phyloP scores from a whole-genome alignment of 2,329 filamentous ascomycete species.

The Monilinia polystroma region DNA sequence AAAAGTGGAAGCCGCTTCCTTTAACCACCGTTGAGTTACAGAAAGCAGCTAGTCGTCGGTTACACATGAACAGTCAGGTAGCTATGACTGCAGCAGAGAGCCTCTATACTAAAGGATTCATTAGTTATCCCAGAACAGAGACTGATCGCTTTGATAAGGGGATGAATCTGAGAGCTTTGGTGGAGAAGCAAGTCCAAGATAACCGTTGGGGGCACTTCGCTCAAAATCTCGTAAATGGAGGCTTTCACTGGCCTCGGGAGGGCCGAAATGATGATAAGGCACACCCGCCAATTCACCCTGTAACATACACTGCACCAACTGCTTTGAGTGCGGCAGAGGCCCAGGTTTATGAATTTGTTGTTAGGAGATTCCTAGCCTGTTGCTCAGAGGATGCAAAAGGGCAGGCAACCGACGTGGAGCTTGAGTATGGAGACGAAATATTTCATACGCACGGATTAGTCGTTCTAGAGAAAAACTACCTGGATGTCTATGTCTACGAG shows the following conservation, averaged over 20 bases:
- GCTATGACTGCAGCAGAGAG: slow-evolving; percentile 86
- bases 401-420: slow-evolving; percentile 80
- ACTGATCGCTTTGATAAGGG: slow-evolving; percentile 92
- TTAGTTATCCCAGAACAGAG: slow-evolving; percentile 96
- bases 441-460: slow-evolving; percentile 83
- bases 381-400: slow-evolving; percentile 94
- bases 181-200: slow-evolving; percentile 81
- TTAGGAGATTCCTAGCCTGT: slow-evolving; percentile 87
- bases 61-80: slow-evolving; percentile 86
- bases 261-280: slow-evolving; percentile 93
- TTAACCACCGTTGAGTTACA: slow-evolving; percentile 95
- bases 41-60: slow-evolving; percentile 86
- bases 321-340: slow-evolving; percentile 66
- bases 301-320: slow-evolving; percentile 70
- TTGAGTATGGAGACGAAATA: slow-evolving; percentile 77
- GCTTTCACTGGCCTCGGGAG: slow-evolving; percentile 76
- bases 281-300: slow-evolving; percentile 94
- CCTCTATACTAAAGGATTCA: slow-evolving; percentile 91
- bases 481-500: slow-evolving; percentile 94
- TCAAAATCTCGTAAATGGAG: slow-evolving; percentile 69
- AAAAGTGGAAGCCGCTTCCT: slow-evolving; percentile 90
- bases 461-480: slow-evolving; percentile 85
- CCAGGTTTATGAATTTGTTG: slow-evolving; percentile 88
- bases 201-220: slow-evolving; percentile 78
- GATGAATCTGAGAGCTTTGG: slow-evolving; percentile 77